These are phyloP conservation scores for Penicillium robsamsonii DNA, from an alignment of 495 filamentous ascomycete species.

Conservation along the genomic window DNA sequence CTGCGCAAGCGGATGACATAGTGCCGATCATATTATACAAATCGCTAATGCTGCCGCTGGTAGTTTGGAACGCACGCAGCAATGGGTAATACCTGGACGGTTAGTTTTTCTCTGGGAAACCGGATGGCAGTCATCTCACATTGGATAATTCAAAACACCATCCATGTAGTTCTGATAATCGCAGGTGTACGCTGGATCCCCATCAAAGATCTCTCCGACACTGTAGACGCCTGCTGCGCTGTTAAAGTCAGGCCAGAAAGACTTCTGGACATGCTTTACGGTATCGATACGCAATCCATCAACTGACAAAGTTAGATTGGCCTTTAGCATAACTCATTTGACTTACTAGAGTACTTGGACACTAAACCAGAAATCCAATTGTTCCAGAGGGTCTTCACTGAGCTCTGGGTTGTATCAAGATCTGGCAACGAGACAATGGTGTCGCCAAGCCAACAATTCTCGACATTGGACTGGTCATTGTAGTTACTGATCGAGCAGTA, in stretches of 20 bases:
- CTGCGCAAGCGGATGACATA: constrained; percentile 53
- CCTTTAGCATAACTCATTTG: background rate
- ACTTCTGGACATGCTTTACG: constrained; percentile 66
- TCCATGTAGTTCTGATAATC: constrained; percentile 60
- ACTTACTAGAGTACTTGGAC: constrained; percentile 58
- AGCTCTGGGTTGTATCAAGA: constrained; percentile 58
- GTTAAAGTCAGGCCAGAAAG: constrained; percentile 66
- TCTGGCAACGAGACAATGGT: constrained; percentile 64
- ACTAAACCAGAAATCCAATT: constrained; percentile 65
- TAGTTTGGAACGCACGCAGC: constrained; percentile 58
- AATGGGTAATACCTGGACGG: constrained; percentile 52
- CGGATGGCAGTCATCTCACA: constrained; percentile 19
- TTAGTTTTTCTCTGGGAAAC: background rate
- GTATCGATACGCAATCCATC: constrained; percentile 82
- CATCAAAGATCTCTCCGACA: constrained; percentile 66
- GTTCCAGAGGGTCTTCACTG: constrained; percentile 58
- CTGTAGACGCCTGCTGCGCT: constrained; percentile 67
- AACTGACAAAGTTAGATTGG: constrained; percentile 33
- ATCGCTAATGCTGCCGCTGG: constrained; percentile 54
- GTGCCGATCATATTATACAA: constrained; percentile 59
- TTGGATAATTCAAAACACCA: constrained; percentile 66
- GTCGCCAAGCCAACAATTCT: constrained; percentile 65
- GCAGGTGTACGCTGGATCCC: constrained; percentile 60
- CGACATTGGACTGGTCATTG: constrained; percentile 48
- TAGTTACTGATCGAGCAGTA: constrained; percentile 66